Base-by-base conservation (phyloP, 805 yeast species). In the Candida xiaguanensis region DNA sequence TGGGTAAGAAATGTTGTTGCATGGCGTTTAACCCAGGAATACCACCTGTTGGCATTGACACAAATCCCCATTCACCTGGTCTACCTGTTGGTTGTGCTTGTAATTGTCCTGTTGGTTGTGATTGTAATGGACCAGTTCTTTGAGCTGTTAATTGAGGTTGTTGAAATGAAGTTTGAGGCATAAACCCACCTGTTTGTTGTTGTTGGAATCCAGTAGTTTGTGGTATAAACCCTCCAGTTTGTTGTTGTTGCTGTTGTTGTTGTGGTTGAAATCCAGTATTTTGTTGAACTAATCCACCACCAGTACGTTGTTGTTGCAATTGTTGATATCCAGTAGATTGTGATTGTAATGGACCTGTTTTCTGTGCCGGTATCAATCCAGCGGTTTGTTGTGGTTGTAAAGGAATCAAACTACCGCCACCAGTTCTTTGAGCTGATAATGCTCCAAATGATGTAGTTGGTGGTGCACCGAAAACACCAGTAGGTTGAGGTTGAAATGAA, bases 51-150 rank as follows among this genome's bases (percentile, higher is more conserved):
- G 87, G 85, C 40, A 72, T 72, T 22, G 82, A 72, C 31, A 80
- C 80, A 65, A 83, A 80, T 3, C 90, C 88, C 90, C 90, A 82
- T 57, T 83, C 80, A 16, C 90, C 90, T 0, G 89, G 90, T 46
- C 63, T 71, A 5, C 90, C 90, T 0, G 85, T 77, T 8, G 68
- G 70, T 45, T 77, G 80, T 4, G 78, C 65, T 44, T 70, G 77
- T 24, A 74, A 58, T 8, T 43, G 34, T 2, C 75, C 74, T 1
- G 75, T 70, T 25, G 58, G 63, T 47, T 71, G 76, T 1, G 74
- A 57, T 46, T 48, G 60, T 14, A 49, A 44, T 19, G 46, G 41
- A 1, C 60, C 58, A 8, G 59, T 49, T 23, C 45, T 42, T 33
- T 52, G 56, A 8, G 46, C 43, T 14, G 53, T 53, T 23, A 51